Percentiles rank a stretch among this genome's conserved stretches.
Evolutionary conservation across 495 filamentous ascomycete species (phyloP).

Genomic region (Trichoderma orchidacearum): DNA sequence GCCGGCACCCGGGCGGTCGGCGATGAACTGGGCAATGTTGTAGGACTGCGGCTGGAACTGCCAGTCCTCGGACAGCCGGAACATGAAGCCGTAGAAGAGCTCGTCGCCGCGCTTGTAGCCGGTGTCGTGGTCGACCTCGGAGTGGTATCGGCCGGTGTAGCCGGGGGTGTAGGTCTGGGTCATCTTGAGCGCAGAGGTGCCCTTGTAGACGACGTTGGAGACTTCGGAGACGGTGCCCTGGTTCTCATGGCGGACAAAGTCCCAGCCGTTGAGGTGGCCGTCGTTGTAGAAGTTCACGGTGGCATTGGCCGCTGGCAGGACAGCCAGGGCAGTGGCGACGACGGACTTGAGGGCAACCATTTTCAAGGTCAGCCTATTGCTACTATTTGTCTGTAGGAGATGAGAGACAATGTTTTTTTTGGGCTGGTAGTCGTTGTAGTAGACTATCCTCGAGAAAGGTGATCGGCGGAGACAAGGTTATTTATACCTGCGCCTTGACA

Average conservation of each 20-base stretch:
- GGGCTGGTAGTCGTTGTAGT: neutral
- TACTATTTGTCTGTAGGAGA: neutral
- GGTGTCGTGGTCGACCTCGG: constrained; percentile 33
- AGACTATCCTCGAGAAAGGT: neutral
- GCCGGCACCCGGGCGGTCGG: constrained; percentile 30
- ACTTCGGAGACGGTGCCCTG: constrained; percentile 33
- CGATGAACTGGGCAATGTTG: constrained; percentile 44
- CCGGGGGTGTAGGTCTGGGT: constrained; percentile 34
- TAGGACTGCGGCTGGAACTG: constrained; percentile 34
- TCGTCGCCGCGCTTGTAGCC: constrained; percentile 35
- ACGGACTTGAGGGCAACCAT: constrained; percentile 1
- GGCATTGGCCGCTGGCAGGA: constrained; percentile 8
- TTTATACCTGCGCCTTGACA: neutral
- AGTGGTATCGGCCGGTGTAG: constrained; percentile 40
- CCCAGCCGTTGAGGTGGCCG: constrained; percentile 37
- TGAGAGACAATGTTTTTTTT: neutral
- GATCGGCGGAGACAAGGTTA: neutral
- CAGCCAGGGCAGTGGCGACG: neutral
- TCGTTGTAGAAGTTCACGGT: constrained; percentile 34
- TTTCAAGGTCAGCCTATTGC: neutral
- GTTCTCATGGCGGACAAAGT: constrained; percentile 26
- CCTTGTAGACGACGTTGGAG: constrained; percentile 29
- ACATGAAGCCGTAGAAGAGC: constrained; percentile 42
- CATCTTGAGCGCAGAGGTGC: constrained; percentile 35
- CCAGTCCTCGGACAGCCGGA: constrained; percentile 37